A percentile compares a stretch with the other conserved stretches of the same genome.
Evolutionary conservation across 164 flowering plant genomes (phyloP).

Genomic region (Pachysandra terminalis): DNA sequence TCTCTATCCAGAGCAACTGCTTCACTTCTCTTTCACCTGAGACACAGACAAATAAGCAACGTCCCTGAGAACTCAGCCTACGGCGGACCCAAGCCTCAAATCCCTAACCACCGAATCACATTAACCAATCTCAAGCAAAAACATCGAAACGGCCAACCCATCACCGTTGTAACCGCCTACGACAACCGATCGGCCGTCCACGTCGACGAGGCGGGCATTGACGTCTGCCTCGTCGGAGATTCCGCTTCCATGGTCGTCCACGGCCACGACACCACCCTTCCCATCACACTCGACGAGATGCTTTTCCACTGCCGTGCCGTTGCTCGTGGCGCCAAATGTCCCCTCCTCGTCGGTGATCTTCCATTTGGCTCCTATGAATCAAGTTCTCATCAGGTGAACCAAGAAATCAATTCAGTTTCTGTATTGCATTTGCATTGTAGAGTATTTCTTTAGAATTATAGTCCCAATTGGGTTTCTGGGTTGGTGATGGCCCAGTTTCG

Average conservation of each 20-base stretch:
- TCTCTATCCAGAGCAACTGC: too few relatives aligned
- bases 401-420: too few relatives aligned
- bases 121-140: conserved; percentile 55
- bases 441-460: neutral
- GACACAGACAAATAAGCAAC: too few relatives aligned
- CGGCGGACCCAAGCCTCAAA: too few relatives aligned
- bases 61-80: too few relatives aligned
- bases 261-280: conserved; percentile 92
- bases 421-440: too few relatives aligned
- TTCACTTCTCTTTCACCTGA: too few relatives aligned
- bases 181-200: conserved; percentile 96
- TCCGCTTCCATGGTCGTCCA: conserved; percentile 98
- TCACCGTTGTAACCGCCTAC: conserved; percentile 87
- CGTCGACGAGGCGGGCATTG: conserved; percentile 79
- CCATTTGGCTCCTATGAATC: conserved; percentile 90
- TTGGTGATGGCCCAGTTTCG: conserved; percentile 34
- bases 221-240: conserved; percentile 85
- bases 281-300: conserved; percentile 84
- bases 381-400: conserved; percentile 55
- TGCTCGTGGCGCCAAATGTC: conserved; percentile 76
- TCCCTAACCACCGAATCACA: conserved; percentile 63
- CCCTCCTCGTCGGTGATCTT: conserved; percentile 84
- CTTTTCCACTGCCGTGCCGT: conserved; percentile 96
- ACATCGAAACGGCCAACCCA: conserved; percentile 56
- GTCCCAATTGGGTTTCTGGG: neutral